Base-by-base conservation (phyloP, 331 rosid genomes). In the Acacia pycnantha region DNA sequence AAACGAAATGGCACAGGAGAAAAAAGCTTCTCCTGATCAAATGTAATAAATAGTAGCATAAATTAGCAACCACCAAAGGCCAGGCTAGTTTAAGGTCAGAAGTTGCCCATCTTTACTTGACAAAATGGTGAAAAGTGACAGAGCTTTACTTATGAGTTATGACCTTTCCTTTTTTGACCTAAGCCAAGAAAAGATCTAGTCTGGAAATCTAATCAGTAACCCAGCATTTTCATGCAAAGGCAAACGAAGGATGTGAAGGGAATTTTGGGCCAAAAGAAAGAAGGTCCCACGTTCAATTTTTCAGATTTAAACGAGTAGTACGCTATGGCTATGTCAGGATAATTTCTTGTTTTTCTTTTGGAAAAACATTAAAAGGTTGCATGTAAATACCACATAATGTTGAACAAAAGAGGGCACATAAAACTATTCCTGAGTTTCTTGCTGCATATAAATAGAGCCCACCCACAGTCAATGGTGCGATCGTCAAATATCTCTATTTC, bases 371-470 rank as follows among this genome's bases (percentile, higher is more conserved):
- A 15, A 22, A 65, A 46, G 14, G 33, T n/a, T 46, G 31, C 62
- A 37, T 22, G 43, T 11, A 70, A n/a, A 37, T 53, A 31, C 29
- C 69, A 29, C 48, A 64, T 8, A 22, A 62, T 56, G 79, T 29
- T 44, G 54, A 24, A 48, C 73, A n/a, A 62, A 22, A 27, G 31
- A 35, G 74, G 54, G 64, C 61, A 70, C 35, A 64, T 15, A 51
- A 51, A 62, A 50, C 75, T 77, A 6, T 70, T 56, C 53, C 56
- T 64, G 6, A 31, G 70, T 21, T 64, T 64, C 0, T 43, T 3
- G 44, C 26, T 12, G 75, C 80, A 40, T 81, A 85, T 81, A 81
- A 77, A 81, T 81, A 73, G 73, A 65, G 48, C 31, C 75, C 35
- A 24, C 62, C 70, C 24, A 3, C 12, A 43, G 29, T 51, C 37